Percentiles rank a stretch among this genome's conserved stretches.
Conservation (phyloP, 2,329 filamentous ascomycete species). For the Ophiocordyceps camponoti-floridani region DNA sequence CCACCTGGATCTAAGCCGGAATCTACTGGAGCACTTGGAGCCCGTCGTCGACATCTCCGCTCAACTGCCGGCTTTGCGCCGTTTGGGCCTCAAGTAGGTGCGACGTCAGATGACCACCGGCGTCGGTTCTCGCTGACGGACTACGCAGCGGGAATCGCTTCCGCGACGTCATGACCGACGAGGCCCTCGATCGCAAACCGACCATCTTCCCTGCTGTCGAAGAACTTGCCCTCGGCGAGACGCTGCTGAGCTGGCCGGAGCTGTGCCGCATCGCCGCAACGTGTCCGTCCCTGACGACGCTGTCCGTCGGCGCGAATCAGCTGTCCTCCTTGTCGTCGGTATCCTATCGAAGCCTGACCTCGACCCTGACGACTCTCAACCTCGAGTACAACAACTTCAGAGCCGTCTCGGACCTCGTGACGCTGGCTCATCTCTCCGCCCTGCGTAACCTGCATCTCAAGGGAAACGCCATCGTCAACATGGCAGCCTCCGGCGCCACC, state of each 20-base stretch:
- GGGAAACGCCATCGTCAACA: constrained; percentile 47
- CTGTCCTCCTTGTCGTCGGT: constrained; percentile 30
- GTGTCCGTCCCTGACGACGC: constrained; percentile 32
- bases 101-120: too few relatives aligned
- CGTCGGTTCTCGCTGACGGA: background rate
- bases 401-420: constrained; percentile 35
- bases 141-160: constrained; percentile 55
- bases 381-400: constrained; percentile 58
- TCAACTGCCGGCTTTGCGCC: constrained; percentile 47
- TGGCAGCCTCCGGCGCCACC: constrained; percentile 10
- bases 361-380: constrained; percentile 42
- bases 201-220: constrained; percentile 30
- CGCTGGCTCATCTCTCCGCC: constrained; percentile 29
- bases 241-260: constrained; percentile 46
- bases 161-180: constrained; percentile 19
- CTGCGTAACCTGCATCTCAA: constrained; percentile 54
- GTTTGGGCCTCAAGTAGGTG: constrained; percentile 52
- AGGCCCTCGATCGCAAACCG: constrained; percentile 12
- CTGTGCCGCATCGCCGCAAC: constrained; percentile 32
- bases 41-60: constrained; percentile 55
- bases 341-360: constrained; percentile 20
- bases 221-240: constrained; percentile 50
- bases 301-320: constrained; percentile 40
- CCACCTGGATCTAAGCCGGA: constrained; percentile 74
- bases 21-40: constrained; percentile 51